Conservation (phyloP, 768 basidiomycete species). For the Mycena indigotica region DNA sequence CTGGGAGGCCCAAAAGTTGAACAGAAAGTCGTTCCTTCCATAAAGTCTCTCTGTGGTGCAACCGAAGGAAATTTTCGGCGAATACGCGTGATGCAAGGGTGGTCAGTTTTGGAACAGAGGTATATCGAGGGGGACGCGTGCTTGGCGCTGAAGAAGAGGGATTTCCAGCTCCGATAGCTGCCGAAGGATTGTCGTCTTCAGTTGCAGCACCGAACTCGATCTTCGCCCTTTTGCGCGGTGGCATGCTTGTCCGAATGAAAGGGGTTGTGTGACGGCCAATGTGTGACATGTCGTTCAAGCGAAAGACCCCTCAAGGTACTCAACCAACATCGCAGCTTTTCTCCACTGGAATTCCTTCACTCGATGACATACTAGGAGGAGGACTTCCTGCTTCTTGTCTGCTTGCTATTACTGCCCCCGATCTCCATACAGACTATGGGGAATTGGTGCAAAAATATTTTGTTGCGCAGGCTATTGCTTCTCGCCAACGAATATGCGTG, state of each 20-base stretch:
- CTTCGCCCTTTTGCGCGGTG: constrained; percentile 32
- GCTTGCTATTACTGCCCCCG: constrained; percentile 76
- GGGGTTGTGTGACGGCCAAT: not conserved
- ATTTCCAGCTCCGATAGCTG: constrained; percentile 30
- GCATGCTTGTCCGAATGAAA: constrained; percentile 7
- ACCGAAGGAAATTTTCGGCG: constrained; percentile 42
- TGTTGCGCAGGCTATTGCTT: constrained; percentile 81
- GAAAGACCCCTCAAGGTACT: constrained; percentile 5
- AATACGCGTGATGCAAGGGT: constrained; percentile 56
- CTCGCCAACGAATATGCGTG: constrained; percentile 68
- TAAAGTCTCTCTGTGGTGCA: constrained; percentile 39
- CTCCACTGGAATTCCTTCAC: constrained; percentile 88
- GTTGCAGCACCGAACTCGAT: constrained; percentile 45
- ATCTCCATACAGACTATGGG: constrained; percentile 83
- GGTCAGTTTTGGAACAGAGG: constrained; percentile 45
- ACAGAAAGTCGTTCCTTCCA: constrained; percentile 42
- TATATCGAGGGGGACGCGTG: constrained; percentile 39
- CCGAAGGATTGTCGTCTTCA: constrained; percentile 43
- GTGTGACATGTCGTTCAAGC: constrained; percentile 21
- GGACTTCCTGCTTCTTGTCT: constrained; percentile 83
- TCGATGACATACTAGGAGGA: constrained; percentile 94
- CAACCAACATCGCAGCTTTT: not conserved
- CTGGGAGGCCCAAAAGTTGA: constrained; percentile 53
- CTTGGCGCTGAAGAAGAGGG: constrained; percentile 58
- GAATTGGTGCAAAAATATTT: constrained; percentile 87